Evolutionary conservation across 148 eudicot genomes (phyloP).

Genomic region (Persicaria maculosa): DNA sequence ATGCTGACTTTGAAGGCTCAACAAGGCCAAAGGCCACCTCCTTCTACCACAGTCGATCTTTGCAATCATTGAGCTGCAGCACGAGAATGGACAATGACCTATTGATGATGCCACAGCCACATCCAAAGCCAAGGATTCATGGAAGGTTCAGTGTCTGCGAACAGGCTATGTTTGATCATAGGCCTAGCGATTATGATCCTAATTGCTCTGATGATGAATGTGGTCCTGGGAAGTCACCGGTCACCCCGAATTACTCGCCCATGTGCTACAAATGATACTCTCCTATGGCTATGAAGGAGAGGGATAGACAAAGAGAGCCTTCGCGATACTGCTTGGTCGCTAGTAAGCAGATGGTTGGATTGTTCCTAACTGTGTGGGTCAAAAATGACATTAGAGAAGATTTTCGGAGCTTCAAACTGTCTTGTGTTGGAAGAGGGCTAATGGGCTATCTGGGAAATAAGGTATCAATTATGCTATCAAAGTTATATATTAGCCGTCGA

Average conservation of each 20-base stretch:
- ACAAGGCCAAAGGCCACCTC: conserved; percentile 42
- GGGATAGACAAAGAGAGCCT: conserved; percentile 40
- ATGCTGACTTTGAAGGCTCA: conserved; percentile 72
- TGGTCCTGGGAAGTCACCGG: conserved; percentile 46
- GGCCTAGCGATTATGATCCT: conserved; percentile 60
- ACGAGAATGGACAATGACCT: conserved; percentile 52
- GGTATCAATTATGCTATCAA: conserved; percentile 31
- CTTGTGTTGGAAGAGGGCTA: conserved; percentile 95
- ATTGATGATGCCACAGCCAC: conserved; percentile 38
- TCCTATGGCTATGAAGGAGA: conserved; percentile 36
- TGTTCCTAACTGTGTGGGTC: conserved; percentile 89
- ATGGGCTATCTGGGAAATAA: conserved; percentile 99
- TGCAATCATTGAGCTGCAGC: conserved; percentile 69
- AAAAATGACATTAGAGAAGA: conserved; percentile 70
- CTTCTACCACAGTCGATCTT: conserved; percentile 65
- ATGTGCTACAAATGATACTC: conserved; percentile 28
- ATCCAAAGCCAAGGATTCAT: conserved; percentile 46
- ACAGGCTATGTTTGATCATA: conserved; percentile 43
- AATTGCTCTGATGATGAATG: conserved; percentile 71
- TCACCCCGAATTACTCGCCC: conserved; percentile 40
- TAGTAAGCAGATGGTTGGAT: conserved; percentile 96
- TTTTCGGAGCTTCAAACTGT: conserved; percentile 76
- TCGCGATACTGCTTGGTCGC: conserved; percentile 84
- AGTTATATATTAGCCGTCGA: not conserved
- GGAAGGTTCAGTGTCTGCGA: conserved; percentile 88